Evolutionary conservation across 257 asterid genomes (phyloP).

Genomic region (Prunella vulgaris): DNA sequence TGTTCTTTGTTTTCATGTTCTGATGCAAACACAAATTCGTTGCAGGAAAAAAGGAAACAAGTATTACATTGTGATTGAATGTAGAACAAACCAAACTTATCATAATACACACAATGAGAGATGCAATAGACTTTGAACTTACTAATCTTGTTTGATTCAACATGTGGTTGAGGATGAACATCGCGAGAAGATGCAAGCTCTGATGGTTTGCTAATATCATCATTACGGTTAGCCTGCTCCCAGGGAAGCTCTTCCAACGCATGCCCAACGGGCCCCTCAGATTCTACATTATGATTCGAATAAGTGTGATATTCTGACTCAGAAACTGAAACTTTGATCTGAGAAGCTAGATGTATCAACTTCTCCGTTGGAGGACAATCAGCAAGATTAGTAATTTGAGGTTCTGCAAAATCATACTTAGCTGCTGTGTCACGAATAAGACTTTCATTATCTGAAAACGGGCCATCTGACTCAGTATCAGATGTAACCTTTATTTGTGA

Average conservation of each 20-base stretch:
- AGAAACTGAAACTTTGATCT: constrained; percentile 20
- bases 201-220: constrained; percentile 21
- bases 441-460: constrained; percentile 21
- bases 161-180: constrained; percentile 26
- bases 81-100: not conserved
- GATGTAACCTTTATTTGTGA: constrained; percentile 32
- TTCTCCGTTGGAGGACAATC: constrained; percentile 30
- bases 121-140: constrained; percentile 24
- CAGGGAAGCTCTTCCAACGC: constrained; percentile 39
- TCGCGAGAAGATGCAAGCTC: constrained; percentile 28
- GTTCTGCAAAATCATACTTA: constrained; percentile 7
- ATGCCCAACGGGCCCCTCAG: constrained; percentile 28
- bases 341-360: constrained; percentile 32
- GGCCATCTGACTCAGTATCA: constrained; percentile 35
- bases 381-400: constrained; percentile 17
- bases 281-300: constrained; percentile 20
- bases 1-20: not conserved
- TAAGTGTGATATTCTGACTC: constrained; percentile 27
- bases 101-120: not conserved
- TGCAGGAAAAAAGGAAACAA: not conserved
- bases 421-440: constrained; percentile 20
- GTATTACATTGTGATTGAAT: not conserved
- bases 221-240: constrained; percentile 30
- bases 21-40: not conserved
- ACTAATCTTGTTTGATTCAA: constrained; percentile 37